These are phyloP conservation scores for Apiospora kogelbergensis DNA, from an alignment of 2,329 filamentous ascomycete species.

Conservation along the genomic window DNA sequence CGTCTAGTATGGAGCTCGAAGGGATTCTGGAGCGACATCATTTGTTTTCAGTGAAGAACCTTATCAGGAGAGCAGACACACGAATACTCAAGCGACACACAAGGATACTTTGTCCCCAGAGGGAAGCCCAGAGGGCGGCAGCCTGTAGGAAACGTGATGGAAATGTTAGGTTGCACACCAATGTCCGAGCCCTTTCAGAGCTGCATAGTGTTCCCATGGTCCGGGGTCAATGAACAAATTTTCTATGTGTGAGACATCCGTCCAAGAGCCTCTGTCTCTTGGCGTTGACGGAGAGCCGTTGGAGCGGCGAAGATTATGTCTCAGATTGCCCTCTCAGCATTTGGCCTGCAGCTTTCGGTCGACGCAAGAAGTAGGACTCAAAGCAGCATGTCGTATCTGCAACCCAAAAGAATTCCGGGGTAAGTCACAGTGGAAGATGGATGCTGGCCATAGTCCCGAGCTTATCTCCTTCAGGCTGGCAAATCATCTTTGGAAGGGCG, in stretches of 20 bases:
- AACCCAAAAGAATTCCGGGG: neutral
- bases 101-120: neutral
- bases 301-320: neutral
- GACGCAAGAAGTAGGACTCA: neutral
- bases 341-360: neutral
- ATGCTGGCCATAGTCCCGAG: neutral
- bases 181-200: neutral
- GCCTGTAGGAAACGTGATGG: neutral
- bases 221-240: neutral
- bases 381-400: neutral
- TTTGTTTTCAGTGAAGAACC: neutral
- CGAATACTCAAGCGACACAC: neutral
- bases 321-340: neutral
- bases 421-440: neutral
- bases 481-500: neutral
- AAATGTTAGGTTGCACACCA: neutral
- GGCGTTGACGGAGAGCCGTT: neutral
- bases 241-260: neutral
- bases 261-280: neutral
- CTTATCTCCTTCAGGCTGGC: neutral
- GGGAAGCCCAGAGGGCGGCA: neutral
- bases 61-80: neutral
- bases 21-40: neutral
- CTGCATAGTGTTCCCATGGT: neutral
- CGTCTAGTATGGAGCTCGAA: neutral